phyloP scores from a whole-genome alignment of 192 early-diverging fungal genomes.

The Coemansia sp. region DNA sequence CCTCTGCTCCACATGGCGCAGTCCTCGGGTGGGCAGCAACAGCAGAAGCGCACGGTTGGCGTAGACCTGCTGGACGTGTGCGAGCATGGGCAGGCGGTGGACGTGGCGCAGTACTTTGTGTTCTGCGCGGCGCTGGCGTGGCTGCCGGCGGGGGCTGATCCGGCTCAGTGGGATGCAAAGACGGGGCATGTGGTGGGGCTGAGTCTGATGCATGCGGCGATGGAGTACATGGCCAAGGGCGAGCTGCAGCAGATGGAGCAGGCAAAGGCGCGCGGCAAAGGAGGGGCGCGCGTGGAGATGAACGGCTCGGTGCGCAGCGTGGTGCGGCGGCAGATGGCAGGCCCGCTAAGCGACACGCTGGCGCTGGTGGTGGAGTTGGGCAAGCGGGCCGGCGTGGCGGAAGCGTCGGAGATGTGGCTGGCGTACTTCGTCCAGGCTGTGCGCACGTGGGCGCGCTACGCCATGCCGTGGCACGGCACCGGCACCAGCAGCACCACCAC shows the following conservation, averaged over 20 bases:
- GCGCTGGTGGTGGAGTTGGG: constrained; percentile 25
- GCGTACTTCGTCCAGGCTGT: constrained; percentile 28
- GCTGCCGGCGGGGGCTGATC: constrained; percentile 18
- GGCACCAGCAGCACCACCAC: too few species aligned
- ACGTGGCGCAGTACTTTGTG: constrained; percentile 27
- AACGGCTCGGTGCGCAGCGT: constrained; percentile 36
- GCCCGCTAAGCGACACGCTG: constrained; percentile 21
- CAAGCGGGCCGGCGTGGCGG: constrained; percentile 10
- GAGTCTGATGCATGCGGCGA: constrained; percentile 26
- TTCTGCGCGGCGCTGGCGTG: constrained; percentile 29
- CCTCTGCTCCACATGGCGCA: constrained; percentile 29
- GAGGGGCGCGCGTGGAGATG: constrained; percentile 20
- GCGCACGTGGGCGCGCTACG: constrained; percentile 38
- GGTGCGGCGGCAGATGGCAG: constrained; percentile 18
- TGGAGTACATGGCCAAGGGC: constrained; percentile 38
- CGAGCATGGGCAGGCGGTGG: constrained; percentile 22
- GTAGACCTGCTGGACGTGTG: constrained; percentile 34
- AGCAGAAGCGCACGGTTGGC: neutral
- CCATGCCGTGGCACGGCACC: constrained; percentile 42
- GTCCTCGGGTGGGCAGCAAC: neutral
- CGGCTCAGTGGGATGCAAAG: neutral
- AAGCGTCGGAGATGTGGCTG: constrained; percentile 34
- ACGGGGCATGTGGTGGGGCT: constrained; percentile 26
- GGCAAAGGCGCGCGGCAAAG: neutral
- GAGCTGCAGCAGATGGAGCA: constrained; percentile 44